Evolutionary conservation across 768 basidiomycete genomes (phyloP), one percentile per base, ranked within the genome.

Genomic region (Boletellus emodensis): DNA sequence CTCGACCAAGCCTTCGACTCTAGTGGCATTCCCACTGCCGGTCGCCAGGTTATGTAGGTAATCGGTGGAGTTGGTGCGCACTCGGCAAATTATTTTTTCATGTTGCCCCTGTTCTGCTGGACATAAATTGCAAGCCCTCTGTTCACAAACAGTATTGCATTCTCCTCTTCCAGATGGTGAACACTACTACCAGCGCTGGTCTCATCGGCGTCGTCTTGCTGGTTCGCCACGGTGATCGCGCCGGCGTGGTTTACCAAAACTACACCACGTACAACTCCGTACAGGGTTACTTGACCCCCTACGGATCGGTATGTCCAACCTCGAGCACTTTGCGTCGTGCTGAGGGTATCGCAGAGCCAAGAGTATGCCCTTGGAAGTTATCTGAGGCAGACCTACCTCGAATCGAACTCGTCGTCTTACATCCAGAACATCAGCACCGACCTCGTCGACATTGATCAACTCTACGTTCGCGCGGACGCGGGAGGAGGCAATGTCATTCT

Each of bases 401-500:
- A 79, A 55, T 72, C 77, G 48, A 67, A 66, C n/a, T 87, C 86
- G 22, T 64, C 82, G 8, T 83, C 82, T 38, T 84, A 80, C 67
- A 84, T 90, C 55, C 75, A 78, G 54, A 82, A 80, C 46, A 81
- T 89, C 63, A 71, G 78, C 57, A 72, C 77, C 35, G 80, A 87
- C 62, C 70, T 90, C 46, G 85, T 79, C 28, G 75, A 87, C 71
- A 77, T 85, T 59, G 76, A 73, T 56, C 79, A 89, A 66, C 74
- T 92, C 53, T 82, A 79, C 57, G 78, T 87, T 48, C 83, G 83
- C 54, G 87, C 87, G 61, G 90, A 92, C 68, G 82, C 83, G 44
- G 89, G 89, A 39, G 83, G 83, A 67, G 90, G 90, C 43, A 76
- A 81, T 20, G 83, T 85, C 41, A 87, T 90, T 54, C 85, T 88